These are phyloP conservation scores for Ustilago lituana DNA, from an alignment of 1,284 basidiomycete species.

Conservation along the genomic window DNA sequence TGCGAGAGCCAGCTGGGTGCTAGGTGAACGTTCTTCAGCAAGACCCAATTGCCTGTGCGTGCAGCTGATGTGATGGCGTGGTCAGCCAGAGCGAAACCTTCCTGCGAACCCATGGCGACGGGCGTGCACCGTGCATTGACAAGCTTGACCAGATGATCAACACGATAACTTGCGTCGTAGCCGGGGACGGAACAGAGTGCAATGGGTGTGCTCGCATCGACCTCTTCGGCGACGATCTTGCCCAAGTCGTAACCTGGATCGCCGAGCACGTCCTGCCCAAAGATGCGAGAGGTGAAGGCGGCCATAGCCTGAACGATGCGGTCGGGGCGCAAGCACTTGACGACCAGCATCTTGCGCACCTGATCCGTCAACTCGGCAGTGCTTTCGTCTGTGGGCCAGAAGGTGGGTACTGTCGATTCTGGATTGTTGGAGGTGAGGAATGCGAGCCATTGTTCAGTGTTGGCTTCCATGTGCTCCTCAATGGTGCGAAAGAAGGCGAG, in stretches of 20 bases:
- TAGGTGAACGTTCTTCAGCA: slow-evolving; percentile 66
- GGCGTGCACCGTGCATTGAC: slow-evolving; percentile 50
- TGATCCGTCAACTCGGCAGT: slow-evolving; percentile 71
- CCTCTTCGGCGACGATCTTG: slow-evolving; percentile 56
- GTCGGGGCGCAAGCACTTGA: slow-evolving; percentile 91
- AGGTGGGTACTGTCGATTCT: slow-evolving; percentile 76
- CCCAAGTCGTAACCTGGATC: slow-evolving; percentile 36
- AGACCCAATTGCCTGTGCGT: slow-evolving; percentile 61
- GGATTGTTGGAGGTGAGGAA: slow-evolving; percentile 80
- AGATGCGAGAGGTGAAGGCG: slow-evolving; percentile 78
- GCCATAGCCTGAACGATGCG: slow-evolving; percentile 83
- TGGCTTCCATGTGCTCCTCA: slow-evolving; percentile 74
- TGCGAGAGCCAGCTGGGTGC: slow-evolving; percentile 63
- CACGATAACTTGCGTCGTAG: slow-evolving; percentile 63
- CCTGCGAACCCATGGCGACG: slow-evolving; percentile 66
- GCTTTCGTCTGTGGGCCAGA: slow-evolving; percentile 72
- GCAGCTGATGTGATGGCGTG: slow-evolving; percentile 62
- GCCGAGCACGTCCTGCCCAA: slow-evolving; percentile 79
- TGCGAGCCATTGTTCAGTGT: slow-evolving; percentile 78
- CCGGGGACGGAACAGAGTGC: slow-evolving; percentile 64
- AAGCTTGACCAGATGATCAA: slow-evolving; percentile 59
- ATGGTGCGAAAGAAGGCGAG: slow-evolving; percentile 80
- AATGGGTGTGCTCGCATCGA: slow-evolving; percentile 56
- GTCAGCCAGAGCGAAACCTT: slow-evolving; percentile 62
- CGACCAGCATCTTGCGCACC: slow-evolving; percentile 78